Evolutionary conservation across 495 filamentous ascomycete genomes (phyloP), one percentile per base, ranked within the genome.

Genomic region (Bombardia bombarda): DNA sequence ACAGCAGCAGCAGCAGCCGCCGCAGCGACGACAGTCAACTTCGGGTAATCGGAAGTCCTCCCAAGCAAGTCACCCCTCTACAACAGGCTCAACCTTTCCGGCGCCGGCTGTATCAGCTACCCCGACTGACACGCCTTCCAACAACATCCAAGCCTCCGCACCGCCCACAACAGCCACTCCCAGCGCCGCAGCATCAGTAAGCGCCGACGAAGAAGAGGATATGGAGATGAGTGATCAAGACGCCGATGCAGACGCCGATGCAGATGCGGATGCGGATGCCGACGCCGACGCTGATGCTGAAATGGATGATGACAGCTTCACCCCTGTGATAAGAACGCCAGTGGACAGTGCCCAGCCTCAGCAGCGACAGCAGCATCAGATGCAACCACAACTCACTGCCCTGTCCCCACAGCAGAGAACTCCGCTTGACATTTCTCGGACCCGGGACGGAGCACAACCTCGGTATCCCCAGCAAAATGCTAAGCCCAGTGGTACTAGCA

Each of bases 301-400:
- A 14, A 67, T 66, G 65, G 62, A 65, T 16, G 64, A 66, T 19
- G 61, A 61, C 25, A 43, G 50, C 13, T 51, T 60, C 20, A 28
- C 26, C 1, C 13, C 26, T 13, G 26, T 13, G 26, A 28, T 28
- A 7, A 28, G 26, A 8, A 28, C 26, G 9, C 9, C 26, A 28
- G 13, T 7, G 9, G 9, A 8, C 9, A 28, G 13, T 28, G 26
- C 26, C 6, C 26, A 28, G 26, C 13, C 26, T 28, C 26, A 28
- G 13, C 2, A 7, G 9, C 26, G 13, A 3, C 26, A 28, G 26
- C 26, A 28, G 26, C 26, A 28, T 2, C 26, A 28, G 26, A 8
- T 10, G 26, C 23, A n/a, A 30, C 30, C 18, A 12, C 43, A 32
- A n/a, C 37, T 23, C 25, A 28, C 21, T 0, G n/a, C 33, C 7